phyloP scores from a whole-genome alignment of 257 asterid genomes.

The Marsdenia floribunda region DNA sequence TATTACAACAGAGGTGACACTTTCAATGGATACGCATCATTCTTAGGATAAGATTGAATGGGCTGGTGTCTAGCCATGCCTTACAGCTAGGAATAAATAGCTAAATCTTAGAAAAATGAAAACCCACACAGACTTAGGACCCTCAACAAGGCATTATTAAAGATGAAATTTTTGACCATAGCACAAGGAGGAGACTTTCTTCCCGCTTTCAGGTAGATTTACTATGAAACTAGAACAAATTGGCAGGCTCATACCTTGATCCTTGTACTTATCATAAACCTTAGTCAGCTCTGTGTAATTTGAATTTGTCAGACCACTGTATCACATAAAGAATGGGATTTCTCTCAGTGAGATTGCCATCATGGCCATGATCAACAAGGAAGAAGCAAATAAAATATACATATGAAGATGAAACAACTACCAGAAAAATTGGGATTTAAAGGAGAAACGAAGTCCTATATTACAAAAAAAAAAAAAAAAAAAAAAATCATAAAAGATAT shows the following conservation, averaged over 20 bases:
- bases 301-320: conserved; percentile 83
- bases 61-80: background rate
- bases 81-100: background rate
- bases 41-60: background rate
- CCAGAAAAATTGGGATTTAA: background rate
- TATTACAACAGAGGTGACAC: background rate
- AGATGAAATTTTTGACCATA: too few relatives aligned
- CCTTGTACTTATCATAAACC: conserved; percentile 68
- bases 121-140: background rate
- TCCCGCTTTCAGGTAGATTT: background rate
- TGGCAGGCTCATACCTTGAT: conserved; percentile 41
- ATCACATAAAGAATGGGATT: conserved; percentile 15
- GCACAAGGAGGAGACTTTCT: too few relatives aligned
- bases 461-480: too few relatives aligned
- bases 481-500: background rate
- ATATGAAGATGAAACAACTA: background rate
- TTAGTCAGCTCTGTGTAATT: conserved; percentile 68
- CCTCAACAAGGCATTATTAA: background rate
- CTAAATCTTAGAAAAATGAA: background rate
- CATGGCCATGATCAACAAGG: background rate
- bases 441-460: background rate
- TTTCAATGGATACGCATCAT: background rate
- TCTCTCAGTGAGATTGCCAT: background rate
- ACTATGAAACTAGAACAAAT: background rate
- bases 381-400: background rate